Base-by-base conservation (phyloP, 768 basidiomycete genomes). In the Pleurotus djamor region DNA sequence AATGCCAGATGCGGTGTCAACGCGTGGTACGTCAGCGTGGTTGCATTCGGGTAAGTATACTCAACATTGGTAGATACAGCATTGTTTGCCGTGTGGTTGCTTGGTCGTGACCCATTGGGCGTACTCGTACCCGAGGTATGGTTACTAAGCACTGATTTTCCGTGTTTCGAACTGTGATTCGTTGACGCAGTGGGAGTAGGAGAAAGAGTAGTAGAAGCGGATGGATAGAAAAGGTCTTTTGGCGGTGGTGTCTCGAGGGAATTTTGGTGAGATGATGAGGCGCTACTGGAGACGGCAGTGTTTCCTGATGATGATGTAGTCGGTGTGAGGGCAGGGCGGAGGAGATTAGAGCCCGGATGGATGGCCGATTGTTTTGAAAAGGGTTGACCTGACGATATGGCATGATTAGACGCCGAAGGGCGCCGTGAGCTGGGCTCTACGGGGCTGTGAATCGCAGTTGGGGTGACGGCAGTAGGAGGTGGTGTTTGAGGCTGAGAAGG, bases 1-100 rank as follows among this genome's bases (percentile, higher is more conserved):
- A 91, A 75, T 12, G 86, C 87, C 21, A 91, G 79, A 58, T 83
- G 84, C 59, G 83, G 82, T 58, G 90, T 92, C 64, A 94, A 84
- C 50, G 88, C 77, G 72, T 94, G 91, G 71, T 92, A 93, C 9
- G 91, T 89, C 61, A 95, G 76, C n/a, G 92, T 92, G 34, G 88
- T 87, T 8, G 86, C 59, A 38, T 54, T 60, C 10, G 59, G 62
- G 59, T 63, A 58, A 13, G 55, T 49, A 16, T 58, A 48, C 33
- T 58, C 43, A 12, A 33, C 37, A 34, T 58, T 58, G 45, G 10
- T 58, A 17, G 54, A 56, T 44, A 41, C 9, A 44, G 14, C n/a
- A 36, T 54, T 43, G 41, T 32, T 52, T 13, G 16, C 38, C 2
- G 37, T 3, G 12, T 43, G 41, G 37, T 56, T 56, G 41, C 38